These are phyloP conservation scores for Hyaloscypha hepaticicola DNA, from an alignment of 495 filamentous ascomycete species.

Conservation along the genomic window DNA sequence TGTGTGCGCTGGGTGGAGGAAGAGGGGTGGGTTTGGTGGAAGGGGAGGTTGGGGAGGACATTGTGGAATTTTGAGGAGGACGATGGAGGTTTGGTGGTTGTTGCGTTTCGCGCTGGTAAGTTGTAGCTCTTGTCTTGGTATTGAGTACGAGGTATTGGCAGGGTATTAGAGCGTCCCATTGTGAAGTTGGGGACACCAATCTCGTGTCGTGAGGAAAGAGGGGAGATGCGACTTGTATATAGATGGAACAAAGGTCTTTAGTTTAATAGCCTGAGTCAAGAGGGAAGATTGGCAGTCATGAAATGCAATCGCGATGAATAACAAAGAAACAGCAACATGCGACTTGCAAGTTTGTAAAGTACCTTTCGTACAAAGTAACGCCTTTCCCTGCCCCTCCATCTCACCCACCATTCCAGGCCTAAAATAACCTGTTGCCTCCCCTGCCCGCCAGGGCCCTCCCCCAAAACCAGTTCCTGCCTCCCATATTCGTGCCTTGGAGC, in stretches of 20 bases:
- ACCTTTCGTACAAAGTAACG: too few relatives aligned
- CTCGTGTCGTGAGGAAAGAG: background rate
- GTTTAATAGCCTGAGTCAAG: background rate
- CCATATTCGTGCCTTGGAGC: background rate
- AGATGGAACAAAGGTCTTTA: background rate
- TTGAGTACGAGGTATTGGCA: slow-evolving; percentile 7
- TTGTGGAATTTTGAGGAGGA: background rate
- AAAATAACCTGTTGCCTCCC: slow-evolving; percentile 3
- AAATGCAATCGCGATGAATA: slow-evolving; percentile 1
- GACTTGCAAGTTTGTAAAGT: background rate
- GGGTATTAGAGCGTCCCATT: slow-evolving; percentile 27
- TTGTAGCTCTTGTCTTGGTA: slow-evolving; percentile 5
- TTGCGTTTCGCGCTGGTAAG: background rate
- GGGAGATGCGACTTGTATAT: background rate
- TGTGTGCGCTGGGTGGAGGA: slow-evolving; percentile 18
- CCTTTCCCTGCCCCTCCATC: background rate
- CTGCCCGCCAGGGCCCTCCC: background rate
- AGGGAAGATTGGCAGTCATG: background rate
- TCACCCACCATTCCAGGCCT: background rate
- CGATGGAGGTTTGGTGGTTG: background rate
- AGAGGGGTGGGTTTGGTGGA: slow-evolving; percentile 36
- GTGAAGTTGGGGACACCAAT: background rate
- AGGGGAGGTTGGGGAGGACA: slow-evolving; percentile 20
- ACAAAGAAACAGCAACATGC: background rate
- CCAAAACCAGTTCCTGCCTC: background rate